Base-by-base conservation (phyloP, 306 rosid genomes). In the Sicyos baderoa region DNA sequence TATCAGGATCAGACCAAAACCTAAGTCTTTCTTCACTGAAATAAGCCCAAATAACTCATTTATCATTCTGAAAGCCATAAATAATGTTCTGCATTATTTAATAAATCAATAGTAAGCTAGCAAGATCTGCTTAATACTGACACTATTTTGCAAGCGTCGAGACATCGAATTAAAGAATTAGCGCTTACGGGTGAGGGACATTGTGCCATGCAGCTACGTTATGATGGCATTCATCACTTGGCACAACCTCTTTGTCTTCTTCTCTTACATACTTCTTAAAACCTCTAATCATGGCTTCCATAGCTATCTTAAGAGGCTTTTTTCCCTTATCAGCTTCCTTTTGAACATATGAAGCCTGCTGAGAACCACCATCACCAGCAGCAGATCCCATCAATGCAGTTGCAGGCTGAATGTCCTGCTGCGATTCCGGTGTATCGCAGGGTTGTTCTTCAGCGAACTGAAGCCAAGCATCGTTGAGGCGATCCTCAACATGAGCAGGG, bases 1-100 rank as follows among this genome's bases (percentile, higher is more conserved):
- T 82, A 84, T 93, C 98, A 77, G 98, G 98, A 79, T 93, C 97
- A 50, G 98, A 86, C 98, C 98, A 93, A 89, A 93, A 93, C 87
- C 86, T 89, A 76, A 93, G 77, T 81, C 98, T 89, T 85, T 89
- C 94, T 83, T 88, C 87, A 81, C 98, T 93, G 88, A 75, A 83
- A 82, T 59, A 74, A 75, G 63, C 54, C 71, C 74, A 83, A 80
- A 70, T 71, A 53, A 59, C 66, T 60, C 56, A 48, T 61, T 75
- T 14, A 60, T 73, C 62, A 68, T 57, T 65, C 17, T 27, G 23
- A 49, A 61, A 37, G 50, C 22, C 68, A 58, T 12, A 16, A 69
- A 40, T 68, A 54, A 50, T 37, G 60, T 35, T 67, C 14, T 21
- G 42, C 29, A 27, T 45, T 19, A 45, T 15, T 19, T 22, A 66